These are phyloP conservation scores for Barnettozyma siamensis DNA, from an alignment of 805 yeast species.

Conservation along the genomic window DNA sequence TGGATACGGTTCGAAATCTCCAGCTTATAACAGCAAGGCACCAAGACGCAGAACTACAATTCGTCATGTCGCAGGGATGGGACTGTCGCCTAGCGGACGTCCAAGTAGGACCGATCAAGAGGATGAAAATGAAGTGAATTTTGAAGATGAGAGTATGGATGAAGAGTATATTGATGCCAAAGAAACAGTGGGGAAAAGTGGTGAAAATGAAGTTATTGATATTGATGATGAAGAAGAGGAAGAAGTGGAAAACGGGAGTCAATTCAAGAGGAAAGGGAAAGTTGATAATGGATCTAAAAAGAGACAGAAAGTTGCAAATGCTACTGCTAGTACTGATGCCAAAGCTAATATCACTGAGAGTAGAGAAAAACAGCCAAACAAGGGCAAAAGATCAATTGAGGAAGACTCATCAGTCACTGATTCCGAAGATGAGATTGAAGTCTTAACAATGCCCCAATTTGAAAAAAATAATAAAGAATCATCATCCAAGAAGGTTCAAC, in stretches of 20 bases:
- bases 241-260: neutral
- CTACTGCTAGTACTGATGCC: no score
- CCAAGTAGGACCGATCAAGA: neutral
- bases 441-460: slow-evolving; percentile 1
- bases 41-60: neutral
- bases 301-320: no score
- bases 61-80: neutral
- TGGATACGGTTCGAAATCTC: neutral
- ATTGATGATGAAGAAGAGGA: neutral
- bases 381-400: no score
- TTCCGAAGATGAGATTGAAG: slow-evolving; percentile 3
- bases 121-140: neutral
- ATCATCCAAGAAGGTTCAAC: neutral
- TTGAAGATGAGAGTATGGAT: neutral
- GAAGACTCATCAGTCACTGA: neutral
- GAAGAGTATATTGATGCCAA: neutral
- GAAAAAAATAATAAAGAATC: neutral
- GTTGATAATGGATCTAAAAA: no score
- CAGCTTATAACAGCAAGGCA: neutral
- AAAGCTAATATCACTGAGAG: neutral
- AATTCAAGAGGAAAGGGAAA: no score
- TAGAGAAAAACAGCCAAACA: no score
- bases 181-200: neutral
- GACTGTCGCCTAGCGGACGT: neutral
- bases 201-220: neutral